Evolutionary conservation across 352 stramenopile genomes (phyloP).

Genomic region (Phytophthora rubi): DNA sequence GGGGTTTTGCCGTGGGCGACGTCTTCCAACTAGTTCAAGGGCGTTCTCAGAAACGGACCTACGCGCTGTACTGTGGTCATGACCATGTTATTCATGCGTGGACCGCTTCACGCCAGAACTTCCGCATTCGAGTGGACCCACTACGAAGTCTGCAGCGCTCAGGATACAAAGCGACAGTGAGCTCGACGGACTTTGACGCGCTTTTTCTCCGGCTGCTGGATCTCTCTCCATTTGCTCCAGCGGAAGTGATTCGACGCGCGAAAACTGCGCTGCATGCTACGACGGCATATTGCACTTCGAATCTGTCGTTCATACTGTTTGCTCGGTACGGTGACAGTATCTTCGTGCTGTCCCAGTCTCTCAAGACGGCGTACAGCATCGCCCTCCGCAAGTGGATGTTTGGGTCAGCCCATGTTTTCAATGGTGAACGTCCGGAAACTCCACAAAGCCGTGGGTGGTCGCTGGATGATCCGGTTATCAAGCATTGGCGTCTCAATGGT

Average conservation of each 20-base stretch:
- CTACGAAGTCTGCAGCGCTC: slow-evolving; percentile 33
- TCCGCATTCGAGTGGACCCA: slow-evolving; percentile 48
- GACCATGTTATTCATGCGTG: slow-evolving; percentile 52
- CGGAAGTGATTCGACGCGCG: slow-evolving; percentile 34
- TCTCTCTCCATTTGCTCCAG: slow-evolving; percentile 13
- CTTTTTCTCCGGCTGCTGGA: slow-evolving; percentile 37
- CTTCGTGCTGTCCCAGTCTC: slow-evolving; percentile 26
- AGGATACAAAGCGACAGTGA: slow-evolving; percentile 25
- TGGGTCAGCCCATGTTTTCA: not conserved
- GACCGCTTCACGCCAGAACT: slow-evolving; percentile 40
- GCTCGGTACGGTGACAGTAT: slow-evolving; percentile 41
- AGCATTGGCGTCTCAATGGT: not conserved
- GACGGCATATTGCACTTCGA: slow-evolving; percentile 13
- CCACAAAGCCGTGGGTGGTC: slow-evolving; percentile 4
- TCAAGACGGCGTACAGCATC: slow-evolving; percentile 24
- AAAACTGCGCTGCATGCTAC: slow-evolving; percentile 35
- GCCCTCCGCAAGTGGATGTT: slow-evolving; percentile 5
- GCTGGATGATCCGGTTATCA: slow-evolving; percentile 9
- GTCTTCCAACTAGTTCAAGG: slow-evolving; percentile 39
- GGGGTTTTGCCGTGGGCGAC: slow-evolving; percentile 29
- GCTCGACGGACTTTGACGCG: slow-evolving; percentile 33
- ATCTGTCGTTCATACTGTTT: slow-evolving; percentile 42
- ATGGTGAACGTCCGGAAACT: not conserved
- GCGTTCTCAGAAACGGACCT: slow-evolving; percentile 17
- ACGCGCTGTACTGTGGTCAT: slow-evolving; percentile 45